Evolutionary conservation across 495 filamentous ascomycete species (phyloP).

Genomic region (Neurospora sp.): DNA sequence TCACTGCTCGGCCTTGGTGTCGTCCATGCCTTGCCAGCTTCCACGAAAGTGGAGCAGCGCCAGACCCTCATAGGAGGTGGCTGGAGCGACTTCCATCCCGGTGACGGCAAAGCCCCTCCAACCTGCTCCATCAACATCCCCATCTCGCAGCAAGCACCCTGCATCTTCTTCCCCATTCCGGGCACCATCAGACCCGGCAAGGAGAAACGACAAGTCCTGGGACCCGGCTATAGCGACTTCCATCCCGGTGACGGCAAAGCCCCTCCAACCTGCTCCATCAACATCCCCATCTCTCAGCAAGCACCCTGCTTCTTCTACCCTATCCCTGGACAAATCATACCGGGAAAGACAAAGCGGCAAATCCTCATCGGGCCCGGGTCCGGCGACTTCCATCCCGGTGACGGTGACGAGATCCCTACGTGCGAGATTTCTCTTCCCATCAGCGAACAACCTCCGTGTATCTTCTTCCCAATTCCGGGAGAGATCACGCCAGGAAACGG

Average conservation of each 20-base stretch:
- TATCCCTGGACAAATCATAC: not conserved
- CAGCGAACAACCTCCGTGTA: conserved; percentile 12
- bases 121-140: conserved; percentile 2
- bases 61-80: conserved; percentile 7
- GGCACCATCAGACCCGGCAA: conserved; percentile 13
- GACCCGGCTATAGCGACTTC: conserved; percentile 8
- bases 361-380: conserved; percentile 8
- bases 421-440: conserved; percentile 12
- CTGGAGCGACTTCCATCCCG: conserved; percentile 4
- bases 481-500: conserved; percentile 8
- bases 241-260: not conserved
- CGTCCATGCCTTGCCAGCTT: conserved; percentile 20
- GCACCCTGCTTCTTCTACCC: not conserved
- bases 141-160: conserved; percentile 1
- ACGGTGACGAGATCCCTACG: conserved; percentile 1
- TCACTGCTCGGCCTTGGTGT: conserved; percentile 22
- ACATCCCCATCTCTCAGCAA: not conserved
- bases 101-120: not conserved
- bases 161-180: conserved; percentile 14
- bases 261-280: conserved; percentile 1
- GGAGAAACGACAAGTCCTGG: conserved; percentile 12
- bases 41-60: conserved; percentile 8
- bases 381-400: conserved; percentile 8
- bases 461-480: conserved; percentile 20
- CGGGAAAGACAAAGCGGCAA: conserved; percentile 13